These are phyloP conservation scores for Leonotis leonurus DNA, from an alignment of 257 asterid genomes.

Conservation along the genomic window DNA sequence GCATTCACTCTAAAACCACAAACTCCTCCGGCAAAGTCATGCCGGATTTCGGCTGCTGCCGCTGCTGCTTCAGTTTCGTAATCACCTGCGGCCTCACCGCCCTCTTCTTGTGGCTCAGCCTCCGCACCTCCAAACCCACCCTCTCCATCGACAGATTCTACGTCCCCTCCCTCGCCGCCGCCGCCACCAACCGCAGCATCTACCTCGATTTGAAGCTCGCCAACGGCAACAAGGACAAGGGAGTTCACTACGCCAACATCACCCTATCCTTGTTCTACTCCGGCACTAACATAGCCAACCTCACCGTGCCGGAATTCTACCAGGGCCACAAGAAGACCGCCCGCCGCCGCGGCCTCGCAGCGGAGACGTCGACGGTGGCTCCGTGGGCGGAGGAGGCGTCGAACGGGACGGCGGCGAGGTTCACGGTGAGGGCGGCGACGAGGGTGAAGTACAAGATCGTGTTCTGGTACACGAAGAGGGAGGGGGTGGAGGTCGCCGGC, in stretches of 20 bases:
- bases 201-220: conserved; percentile 43
- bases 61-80: conserved; percentile 60
- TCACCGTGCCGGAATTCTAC: conserved; percentile 39
- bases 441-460: conserved; percentile 56
- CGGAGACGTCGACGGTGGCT: conserved; percentile 30
- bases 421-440: conserved; percentile 50
- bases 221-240: conserved; percentile 66
- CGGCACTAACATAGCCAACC: conserved; percentile 32
- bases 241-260: conserved; percentile 47
- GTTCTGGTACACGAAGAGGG: conserved; percentile 40
- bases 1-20: background rate
- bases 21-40: background rate
- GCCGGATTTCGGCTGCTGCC: conserved; percentile 36
- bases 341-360: conserved; percentile 16
- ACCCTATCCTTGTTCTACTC: conserved; percentile 35
- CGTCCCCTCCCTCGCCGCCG: conserved; percentile 51
- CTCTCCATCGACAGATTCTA: conserved; percentile 42
- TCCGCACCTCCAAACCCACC: conserved; percentile 57
- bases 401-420: conserved; percentile 33
- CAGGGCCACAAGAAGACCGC: conserved; percentile 68
- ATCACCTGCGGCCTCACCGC: conserved; percentile 72
- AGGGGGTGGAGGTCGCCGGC: conserved; percentile 25
- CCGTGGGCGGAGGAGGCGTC: conserved; percentile 53
- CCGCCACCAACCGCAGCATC: conserved; percentile 39
- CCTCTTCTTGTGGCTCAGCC: conserved; percentile 80